Percentiles rank a stretch among this genome's conserved stretches.
phyloP scores from a whole-genome alignment of 208 protist species.

The Lotmaria passim region DNA sequence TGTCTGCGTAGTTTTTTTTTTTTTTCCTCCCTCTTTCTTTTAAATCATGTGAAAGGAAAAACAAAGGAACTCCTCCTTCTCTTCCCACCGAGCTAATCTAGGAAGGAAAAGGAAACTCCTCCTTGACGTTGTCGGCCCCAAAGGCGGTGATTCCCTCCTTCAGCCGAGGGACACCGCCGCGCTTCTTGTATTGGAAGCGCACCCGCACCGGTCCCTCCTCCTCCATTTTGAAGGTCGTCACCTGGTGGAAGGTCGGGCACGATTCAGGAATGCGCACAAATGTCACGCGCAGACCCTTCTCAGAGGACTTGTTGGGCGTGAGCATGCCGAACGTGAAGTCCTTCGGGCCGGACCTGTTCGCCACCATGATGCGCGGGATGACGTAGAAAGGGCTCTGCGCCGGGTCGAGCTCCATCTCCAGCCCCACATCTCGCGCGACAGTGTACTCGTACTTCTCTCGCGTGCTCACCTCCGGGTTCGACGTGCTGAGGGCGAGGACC shows the following conservation, averaged over 20 bases:
- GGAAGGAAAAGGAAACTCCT: conserved; percentile 35
- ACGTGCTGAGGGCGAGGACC: conserved; percentile 30
- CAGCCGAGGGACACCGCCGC: conserved; percentile 28
- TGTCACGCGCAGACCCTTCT: conserved; percentile 33
- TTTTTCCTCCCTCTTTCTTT: neutral
- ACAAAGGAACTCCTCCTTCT: too few relatives aligned
- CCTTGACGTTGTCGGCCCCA: conserved; percentile 33
- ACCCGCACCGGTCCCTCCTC: conserved; percentile 17
- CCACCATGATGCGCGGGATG: conserved; percentile 40
- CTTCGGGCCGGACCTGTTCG: conserved; percentile 30
- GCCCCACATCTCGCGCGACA: conserved; percentile 47
- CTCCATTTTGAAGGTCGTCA: conserved; percentile 21
- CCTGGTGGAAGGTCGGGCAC: conserved; percentile 42
- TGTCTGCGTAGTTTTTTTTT: neutral
- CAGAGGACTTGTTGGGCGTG: conserved; percentile 24
- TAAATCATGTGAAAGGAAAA: too few relatives aligned
- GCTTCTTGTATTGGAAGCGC: conserved; percentile 55
- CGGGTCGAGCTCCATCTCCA: conserved; percentile 57
- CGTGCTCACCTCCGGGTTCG: conserved; percentile 33
- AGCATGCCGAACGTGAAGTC: conserved; percentile 43
- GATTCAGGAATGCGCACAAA: conserved; percentile 41
- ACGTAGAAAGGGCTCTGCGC: conserved; percentile 57
- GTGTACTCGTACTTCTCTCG: conserved; percentile 45
- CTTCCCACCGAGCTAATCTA: neutral
- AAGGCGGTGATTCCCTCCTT: conserved; percentile 35